These are phyloP conservation scores for Gossypium laxum DNA, from an alignment of 441 rosid genomes.

Conservation along the genomic window DNA sequence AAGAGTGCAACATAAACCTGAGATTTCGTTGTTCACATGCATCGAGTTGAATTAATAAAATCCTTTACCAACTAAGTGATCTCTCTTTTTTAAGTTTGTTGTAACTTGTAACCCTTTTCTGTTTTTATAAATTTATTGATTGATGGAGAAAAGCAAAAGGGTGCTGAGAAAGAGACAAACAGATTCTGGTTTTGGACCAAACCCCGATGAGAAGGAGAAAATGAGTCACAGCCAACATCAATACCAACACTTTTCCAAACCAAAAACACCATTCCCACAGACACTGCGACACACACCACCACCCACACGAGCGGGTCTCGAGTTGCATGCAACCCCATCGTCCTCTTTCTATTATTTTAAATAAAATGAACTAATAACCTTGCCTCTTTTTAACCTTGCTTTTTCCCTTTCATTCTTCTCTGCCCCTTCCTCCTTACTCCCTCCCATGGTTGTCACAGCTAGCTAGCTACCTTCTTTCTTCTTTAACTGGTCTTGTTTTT, in stretches of 20 bases:
- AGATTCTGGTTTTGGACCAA: constrained; percentile 34
- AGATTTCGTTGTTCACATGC: neutral
- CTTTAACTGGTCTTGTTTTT: neutral
- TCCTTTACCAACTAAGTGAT: neutral
- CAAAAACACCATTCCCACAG: neutral
- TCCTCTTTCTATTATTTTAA: too few species aligned
- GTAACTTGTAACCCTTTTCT: constrained; percentile 11
- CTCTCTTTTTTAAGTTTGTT: neutral
- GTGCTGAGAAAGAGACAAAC: constrained; percentile 25
- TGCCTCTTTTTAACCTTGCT: neutral
- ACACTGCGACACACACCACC: constrained; percentile 19
- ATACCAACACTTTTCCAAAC: constrained; percentile 13
- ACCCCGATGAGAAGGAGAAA: constrained; percentile 25
- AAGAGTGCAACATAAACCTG: too few species aligned
- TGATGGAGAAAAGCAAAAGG: constrained; percentile 20
- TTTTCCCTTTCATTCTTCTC: neutral
- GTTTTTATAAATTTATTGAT: constrained; percentile 1
- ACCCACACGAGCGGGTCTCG: constrained; percentile 64
- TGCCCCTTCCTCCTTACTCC: neutral
- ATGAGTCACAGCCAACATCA: constrained; percentile 15
- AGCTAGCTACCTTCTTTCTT: neutral
- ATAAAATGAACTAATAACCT: neutral
- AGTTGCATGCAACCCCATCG: constrained; percentile 25
- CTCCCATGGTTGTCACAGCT: neutral
- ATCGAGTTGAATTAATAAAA: neutral